Evolutionary conservation across 495 filamentous ascomycete genomes (phyloP).

Genomic region (Aspergillus avenaceus): DNA sequence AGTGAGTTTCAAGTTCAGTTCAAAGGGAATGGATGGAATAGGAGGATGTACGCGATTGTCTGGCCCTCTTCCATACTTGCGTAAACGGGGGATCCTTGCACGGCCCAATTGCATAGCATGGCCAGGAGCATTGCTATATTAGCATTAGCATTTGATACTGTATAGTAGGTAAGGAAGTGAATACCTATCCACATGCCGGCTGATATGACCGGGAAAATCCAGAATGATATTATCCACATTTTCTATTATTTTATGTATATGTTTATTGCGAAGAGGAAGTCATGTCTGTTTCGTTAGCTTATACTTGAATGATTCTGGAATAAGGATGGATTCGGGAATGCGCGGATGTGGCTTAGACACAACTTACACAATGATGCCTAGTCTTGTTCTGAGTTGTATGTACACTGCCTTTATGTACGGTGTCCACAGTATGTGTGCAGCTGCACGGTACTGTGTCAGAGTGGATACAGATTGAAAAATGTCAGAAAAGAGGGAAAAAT

Average conservation of each 20-base stretch:
- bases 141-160: not conserved
- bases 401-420: no score
- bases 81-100: conserved; percentile 57
- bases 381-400: no score
- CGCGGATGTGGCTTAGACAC: conserved; percentile 15
- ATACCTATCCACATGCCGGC: conserved; percentile 75
- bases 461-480: no score
- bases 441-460: no score
- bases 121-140: conserved; percentile 59
- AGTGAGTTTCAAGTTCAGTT: not conserved
- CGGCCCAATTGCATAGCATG: conserved; percentile 68
- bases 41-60: conserved; percentile 74
- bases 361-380: conserved; percentile 1
- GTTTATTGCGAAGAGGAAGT: not conserved
- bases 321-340: conserved; percentile 9
- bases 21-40: no score
- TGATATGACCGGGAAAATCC: conserved; percentile 79
- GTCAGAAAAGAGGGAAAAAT: no score
- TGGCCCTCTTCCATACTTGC: conserved; percentile 60
- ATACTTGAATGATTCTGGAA: no score
- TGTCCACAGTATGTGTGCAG: no score
- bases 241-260: conserved; percentile 7
- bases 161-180: conserved; percentile 11
- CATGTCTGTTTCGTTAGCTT: no score
- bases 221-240: conserved; percentile 55